phyloP scores from a whole-genome alignment of 2,329 filamentous ascomycete genomes.

The Anthostomella pinea region DNA sequence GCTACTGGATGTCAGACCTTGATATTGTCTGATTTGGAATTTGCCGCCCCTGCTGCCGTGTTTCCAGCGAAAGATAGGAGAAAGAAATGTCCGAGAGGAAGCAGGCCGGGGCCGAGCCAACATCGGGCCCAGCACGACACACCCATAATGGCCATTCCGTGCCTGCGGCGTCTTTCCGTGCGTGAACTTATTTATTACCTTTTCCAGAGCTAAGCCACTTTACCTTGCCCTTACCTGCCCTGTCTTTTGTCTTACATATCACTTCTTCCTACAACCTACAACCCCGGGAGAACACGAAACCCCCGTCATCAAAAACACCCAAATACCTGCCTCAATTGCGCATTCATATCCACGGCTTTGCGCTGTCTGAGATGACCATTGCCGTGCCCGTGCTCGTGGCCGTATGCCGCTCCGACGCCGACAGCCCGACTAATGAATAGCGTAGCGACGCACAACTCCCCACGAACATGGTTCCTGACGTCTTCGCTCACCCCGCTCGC shows the following conservation, averaged over 20 bases:
- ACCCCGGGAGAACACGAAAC: not conserved
- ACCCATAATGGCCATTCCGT: slow-evolving; percentile 42
- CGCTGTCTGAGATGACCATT: too few relatives aligned
- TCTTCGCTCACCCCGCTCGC: slow-evolving; percentile 81
- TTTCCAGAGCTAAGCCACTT: slow-evolving; percentile 6
- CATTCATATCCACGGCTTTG: too few relatives aligned
- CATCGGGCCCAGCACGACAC: slow-evolving; percentile 39
- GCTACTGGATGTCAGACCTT: too few relatives aligned
- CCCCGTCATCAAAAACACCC: not conserved
- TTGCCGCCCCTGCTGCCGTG: too few relatives aligned
- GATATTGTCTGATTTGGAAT: slow-evolving; percentile 6
- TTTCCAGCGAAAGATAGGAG: slow-evolving; percentile 12
- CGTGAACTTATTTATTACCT: slow-evolving; percentile 33
- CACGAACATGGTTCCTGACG: slow-evolving; percentile 91
- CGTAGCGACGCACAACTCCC: slow-evolving; percentile 65
- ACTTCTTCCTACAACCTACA: not conserved
- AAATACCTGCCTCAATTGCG: too few relatives aligned
- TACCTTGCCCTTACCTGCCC: slow-evolving; percentile 1
- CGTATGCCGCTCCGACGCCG: slow-evolving; percentile 14
- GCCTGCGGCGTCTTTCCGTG: slow-evolving; percentile 52
- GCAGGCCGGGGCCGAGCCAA: slow-evolving; percentile 42
- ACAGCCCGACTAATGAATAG: slow-evolving; percentile 34
- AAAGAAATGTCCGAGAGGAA: slow-evolving; percentile 44
- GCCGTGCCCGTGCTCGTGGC: too few relatives aligned
- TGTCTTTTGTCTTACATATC: not conserved